Percentiles rank a stretch among this genome's conserved stretches.
phyloP scores from a whole-genome alignment of 192 early-diverging fungal genomes.

The Coemansia sp. region DNA sequence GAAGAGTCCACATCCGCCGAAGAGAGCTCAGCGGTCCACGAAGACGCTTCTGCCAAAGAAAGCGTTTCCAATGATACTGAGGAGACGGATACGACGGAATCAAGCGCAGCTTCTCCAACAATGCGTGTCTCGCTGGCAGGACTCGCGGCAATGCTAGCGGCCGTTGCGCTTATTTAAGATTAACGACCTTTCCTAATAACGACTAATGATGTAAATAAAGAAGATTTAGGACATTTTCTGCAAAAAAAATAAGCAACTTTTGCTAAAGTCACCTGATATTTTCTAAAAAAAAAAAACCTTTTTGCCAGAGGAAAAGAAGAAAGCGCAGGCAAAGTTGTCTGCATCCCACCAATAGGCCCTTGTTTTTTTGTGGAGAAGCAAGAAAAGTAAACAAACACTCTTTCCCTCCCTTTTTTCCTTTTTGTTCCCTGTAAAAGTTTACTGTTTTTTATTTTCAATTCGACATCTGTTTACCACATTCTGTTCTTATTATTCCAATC shows the following conservation, averaged over 20 bases:
- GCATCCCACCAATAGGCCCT: too few species aligned
- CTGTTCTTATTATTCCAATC: background rate
- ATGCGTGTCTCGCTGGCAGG: constrained; percentile 2
- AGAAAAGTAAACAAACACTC: constrained; percentile 5
- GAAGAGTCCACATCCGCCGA: constrained; percentile 1
- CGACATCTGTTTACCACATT: constrained; percentile 7
- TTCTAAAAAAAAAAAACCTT: background rate
- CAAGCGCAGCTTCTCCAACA: constrained; percentile 2
- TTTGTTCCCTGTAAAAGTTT: constrained; percentile 4
- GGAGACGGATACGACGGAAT: background rate
- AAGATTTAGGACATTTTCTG: background rate
- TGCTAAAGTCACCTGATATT: too few species aligned
- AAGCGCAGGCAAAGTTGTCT: background rate
- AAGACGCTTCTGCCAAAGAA: background rate
- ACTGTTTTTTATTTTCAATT: constrained; percentile 6
- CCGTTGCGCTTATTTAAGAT: background rate
- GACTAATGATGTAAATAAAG: background rate
- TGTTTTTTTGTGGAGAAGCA: too few species aligned
- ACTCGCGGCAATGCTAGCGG: background rate
- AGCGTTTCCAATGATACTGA: background rate
- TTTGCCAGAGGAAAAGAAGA: too few species aligned
- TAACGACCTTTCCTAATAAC: background rate
- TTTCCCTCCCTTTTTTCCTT: background rate
- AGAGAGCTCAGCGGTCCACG: background rate
- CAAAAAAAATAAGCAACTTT: too few species aligned